These are phyloP conservation scores for Euphorbia celastroides DNA, from an alignment of 441 rosid species.

Conservation along the genomic window DNA sequence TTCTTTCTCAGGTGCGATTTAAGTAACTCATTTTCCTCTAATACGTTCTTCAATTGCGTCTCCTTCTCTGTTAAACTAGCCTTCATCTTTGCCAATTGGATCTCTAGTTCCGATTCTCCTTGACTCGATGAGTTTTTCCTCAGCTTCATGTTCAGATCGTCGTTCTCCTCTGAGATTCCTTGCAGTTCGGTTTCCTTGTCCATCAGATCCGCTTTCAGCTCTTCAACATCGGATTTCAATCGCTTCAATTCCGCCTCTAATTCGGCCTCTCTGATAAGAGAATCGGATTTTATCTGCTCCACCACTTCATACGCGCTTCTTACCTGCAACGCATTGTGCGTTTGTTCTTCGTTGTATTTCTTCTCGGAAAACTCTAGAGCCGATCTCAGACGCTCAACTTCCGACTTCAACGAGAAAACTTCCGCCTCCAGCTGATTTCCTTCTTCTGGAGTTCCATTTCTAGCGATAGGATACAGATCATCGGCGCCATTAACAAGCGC, in stretches of 20 bases:
- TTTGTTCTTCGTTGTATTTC: constrained; percentile 43
- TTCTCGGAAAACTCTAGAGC: constrained; percentile 52
- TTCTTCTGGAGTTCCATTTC: constrained; percentile 30
- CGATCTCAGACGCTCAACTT: constrained; percentile 44
- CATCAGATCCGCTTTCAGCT: constrained; percentile 63
- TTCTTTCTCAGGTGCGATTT: constrained; percentile 32
- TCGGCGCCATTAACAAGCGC: constrained; percentile 33
- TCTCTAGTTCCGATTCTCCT: constrained; percentile 35
- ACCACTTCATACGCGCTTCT: constrained; percentile 37
- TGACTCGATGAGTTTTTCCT: constrained; percentile 29
- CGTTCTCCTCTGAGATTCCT: constrained; percentile 68
- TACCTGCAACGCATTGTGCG: constrained; percentile 28
- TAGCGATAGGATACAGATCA: constrained; percentile 20
- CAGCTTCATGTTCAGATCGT: constrained; percentile 49
- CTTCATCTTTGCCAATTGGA: constrained; percentile 39
- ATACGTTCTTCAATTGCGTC: constrained; percentile 39
- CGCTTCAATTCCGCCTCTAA: constrained; percentile 59
- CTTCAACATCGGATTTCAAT: constrained; percentile 62
- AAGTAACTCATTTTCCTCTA: constrained; percentile 48
- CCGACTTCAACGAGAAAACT: constrained; percentile 42
- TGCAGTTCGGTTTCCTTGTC: constrained; percentile 58
- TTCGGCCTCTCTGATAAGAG: constrained; percentile 50
- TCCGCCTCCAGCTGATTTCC: constrained; percentile 42
- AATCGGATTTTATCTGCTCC: constrained; percentile 40
- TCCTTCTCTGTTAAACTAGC: constrained; percentile 45